Percentiles rank a stretch among this genome's conserved stretches.
Evolutionary conservation across 83 land plant genomes (phyloP).

Genomic region (Isoetes engelmannii): DNA sequence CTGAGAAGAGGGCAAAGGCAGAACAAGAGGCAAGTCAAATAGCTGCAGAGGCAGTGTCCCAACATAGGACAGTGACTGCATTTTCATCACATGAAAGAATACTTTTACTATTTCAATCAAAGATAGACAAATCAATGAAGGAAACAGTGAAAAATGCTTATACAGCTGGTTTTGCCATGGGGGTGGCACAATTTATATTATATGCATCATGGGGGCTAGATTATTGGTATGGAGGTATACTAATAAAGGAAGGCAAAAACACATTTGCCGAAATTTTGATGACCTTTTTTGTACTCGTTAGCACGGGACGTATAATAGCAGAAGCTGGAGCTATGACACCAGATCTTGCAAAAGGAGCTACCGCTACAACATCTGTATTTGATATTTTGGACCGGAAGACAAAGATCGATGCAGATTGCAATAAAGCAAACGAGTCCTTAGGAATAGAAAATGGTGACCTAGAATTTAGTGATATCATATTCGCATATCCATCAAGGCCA

Average conservation of each 20-base stretch:
- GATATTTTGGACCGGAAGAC: neutral
- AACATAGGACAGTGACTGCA: constrained; percentile 14
- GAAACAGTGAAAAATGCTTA: neutral
- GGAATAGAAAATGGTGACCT: neutral
- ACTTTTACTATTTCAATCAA: neutral
- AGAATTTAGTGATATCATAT: neutral
- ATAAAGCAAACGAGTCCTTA: neutral
- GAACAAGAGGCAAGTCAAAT: constrained; percentile 6
- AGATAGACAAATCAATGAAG: neutral
- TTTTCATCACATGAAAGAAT: constrained; percentile 12
- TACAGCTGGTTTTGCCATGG: constrained; percentile 1
- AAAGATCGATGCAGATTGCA: neutral
- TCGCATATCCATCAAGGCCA: constrained; percentile 10
- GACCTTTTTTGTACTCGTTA: neutral
- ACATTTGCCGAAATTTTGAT: neutral
- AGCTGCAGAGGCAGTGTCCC: constrained; percentile 12
- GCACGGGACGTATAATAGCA: neutral
- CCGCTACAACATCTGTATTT: no score
- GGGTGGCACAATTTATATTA: neutral
- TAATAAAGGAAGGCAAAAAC: neutral
- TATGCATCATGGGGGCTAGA: neutral
- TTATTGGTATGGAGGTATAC: neutral
- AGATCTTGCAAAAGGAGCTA: neutral
- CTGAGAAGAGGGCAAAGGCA: constrained; percentile 1
- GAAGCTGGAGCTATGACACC: neutral